phyloP scores from a whole-genome alignment of 1,284 basidiomycete species.

The Rhodotorula sp. region DNA sequence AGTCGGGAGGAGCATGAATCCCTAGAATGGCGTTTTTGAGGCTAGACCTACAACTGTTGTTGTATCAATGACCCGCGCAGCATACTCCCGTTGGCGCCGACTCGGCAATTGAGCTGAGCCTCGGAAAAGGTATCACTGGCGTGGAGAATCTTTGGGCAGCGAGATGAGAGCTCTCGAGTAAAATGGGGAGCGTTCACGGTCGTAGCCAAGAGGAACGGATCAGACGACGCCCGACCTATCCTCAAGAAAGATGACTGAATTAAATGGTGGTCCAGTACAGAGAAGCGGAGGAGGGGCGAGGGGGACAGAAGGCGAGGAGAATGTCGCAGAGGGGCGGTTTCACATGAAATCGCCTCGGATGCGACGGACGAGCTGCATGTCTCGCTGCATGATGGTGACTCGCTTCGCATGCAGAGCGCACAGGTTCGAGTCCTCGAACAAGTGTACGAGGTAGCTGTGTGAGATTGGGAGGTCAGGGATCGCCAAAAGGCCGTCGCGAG shows the following conservation, averaged over 20 bases:
- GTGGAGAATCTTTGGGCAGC: background rate
- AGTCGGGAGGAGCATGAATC: background rate
- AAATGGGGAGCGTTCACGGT: no score
- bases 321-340: background rate
- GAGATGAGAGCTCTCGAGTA: no score
- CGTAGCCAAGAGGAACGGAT: no score
- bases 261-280: background rate
- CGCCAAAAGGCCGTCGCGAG: no score
- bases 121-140: background rate
- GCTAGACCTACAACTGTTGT: background rate
- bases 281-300: background rate
- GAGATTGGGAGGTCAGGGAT: no score
- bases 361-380: slow-evolving; percentile 91
- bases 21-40: background rate
- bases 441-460: slow-evolving; percentile 65
- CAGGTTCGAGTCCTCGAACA: slow-evolving; percentile 87
- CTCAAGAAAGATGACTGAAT: background rate
- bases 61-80: background rate
- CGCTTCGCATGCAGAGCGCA: slow-evolving; percentile 98
- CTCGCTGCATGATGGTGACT: slow-evolving; percentile 96
- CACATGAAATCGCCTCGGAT: slow-evolving; percentile 67
- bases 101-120: background rate
- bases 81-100: no score
- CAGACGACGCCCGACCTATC: no score
- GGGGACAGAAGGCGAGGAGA: background rate